Conservation (phyloP, 2,329 filamentous ascomycete species). For the Fusarium lyarnte region DNA sequence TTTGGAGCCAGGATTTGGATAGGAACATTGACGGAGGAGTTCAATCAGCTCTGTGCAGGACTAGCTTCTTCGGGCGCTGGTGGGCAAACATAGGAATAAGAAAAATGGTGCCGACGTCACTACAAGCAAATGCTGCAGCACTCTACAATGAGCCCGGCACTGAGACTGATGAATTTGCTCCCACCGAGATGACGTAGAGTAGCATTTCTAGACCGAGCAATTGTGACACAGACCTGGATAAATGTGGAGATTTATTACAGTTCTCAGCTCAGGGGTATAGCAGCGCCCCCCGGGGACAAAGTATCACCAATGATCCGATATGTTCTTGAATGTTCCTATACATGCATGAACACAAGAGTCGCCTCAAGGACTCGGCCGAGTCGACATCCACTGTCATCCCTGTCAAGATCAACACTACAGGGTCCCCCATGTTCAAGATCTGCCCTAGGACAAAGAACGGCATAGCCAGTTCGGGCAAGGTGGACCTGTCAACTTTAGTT, state of each 20-base stretch:
- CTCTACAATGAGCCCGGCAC: not conserved
- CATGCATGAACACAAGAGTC: not conserved
- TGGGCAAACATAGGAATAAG: not conserved
- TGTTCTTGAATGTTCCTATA: not conserved
- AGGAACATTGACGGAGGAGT: not conserved
- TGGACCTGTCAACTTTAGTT: not conserved
- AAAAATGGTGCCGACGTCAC: not conserved
- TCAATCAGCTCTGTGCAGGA: not conserved
- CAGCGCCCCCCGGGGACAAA: not conserved
- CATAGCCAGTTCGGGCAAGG: not conserved
- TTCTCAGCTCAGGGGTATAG: not conserved
- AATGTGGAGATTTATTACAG: not conserved
- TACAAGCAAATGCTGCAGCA: not conserved
- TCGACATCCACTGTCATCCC: not conserved
- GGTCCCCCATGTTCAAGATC: not conserved
- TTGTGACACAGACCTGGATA: not conserved
- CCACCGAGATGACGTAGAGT: not conserved
- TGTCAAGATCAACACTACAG: not conserved
- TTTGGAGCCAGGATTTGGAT: not conserved
- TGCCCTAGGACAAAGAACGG: not conserved
- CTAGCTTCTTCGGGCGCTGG: not conserved
- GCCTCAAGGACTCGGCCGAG: not conserved
- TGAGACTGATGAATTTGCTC: not conserved
- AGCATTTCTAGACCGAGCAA: not conserved
- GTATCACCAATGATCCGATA: not conserved